Evolutionary conservation across 352 stramenopile species (phyloP), one percentile per base, ranked within the genome.

Genomic region (Elongisporangium senticosum): DNA sequence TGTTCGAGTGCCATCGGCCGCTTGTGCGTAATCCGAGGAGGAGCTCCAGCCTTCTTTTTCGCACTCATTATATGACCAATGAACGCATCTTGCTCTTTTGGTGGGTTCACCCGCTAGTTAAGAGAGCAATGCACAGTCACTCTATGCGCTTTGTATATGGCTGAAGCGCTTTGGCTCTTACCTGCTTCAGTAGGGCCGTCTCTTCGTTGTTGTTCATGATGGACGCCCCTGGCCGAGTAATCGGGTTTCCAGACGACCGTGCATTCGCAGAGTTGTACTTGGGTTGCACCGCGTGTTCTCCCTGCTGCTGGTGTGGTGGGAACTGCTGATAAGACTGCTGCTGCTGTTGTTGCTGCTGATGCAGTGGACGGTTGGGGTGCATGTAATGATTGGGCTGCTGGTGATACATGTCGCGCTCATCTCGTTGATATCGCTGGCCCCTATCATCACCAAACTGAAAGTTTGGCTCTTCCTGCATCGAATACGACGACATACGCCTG

Each of bases 171-270:
- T 17, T 17, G 11, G 33, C 33, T 43, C 11, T 1, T 43, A 43
- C 33, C 33, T 43, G 33, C 11, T 6, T 43, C 33, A 43, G 33
- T 43, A 43, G 33, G 11, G 72, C 59, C 21, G 49, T 26, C 21
- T 53, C 26, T 48, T 8, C 47, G 48, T 72, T 61, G 3, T 4
- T 37, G 40, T 64, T 57, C 37, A 60, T 33, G 5, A 76, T 65
- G 20, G 68, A 76, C 3, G 65, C 70, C 15, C 68, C 68, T 26
- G 68, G 68, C 17, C 49, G 33, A 39, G 51, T 39, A 24, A 76
- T 65, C 17, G 21, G 62, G 49, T 66, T 49, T 6, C 68, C 68
- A 54, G 62, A 70, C 26, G 68, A 59, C 21, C 28, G 54, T 11
- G 40, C 11, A n/a, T 33, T 51, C 47, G 10, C 3, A 10, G 33